phyloP scores from a whole-genome alignment of 805 yeast genomes.

The Ogataea nakhonphanomensis region DNA sequence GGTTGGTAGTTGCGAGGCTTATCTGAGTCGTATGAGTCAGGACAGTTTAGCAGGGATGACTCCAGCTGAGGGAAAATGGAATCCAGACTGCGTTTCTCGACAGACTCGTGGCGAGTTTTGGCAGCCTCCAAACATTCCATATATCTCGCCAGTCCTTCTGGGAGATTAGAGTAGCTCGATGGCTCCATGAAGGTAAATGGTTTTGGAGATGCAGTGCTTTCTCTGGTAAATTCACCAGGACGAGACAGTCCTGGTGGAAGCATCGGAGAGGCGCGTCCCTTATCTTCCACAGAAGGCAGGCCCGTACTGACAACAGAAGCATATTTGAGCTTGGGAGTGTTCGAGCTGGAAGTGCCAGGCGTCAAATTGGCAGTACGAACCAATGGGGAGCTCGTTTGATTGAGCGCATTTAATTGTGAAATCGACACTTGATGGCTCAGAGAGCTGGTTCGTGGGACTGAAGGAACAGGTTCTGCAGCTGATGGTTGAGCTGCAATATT shows the following conservation, averaged over 20 bases:
- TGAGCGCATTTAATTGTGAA: not conserved
- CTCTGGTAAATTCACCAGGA: slow-evolving; percentile 11
- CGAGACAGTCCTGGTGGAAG: slow-evolving; percentile 7
- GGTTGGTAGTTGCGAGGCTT: slow-evolving; percentile 73
- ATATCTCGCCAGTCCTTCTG: slow-evolving; percentile 26
- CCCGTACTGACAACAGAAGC: slow-evolving; percentile 28
- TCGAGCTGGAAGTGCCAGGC: slow-evolving; percentile 14
- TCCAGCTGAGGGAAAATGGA: slow-evolving; percentile 61
- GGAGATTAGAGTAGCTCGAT: slow-evolving; percentile 25
- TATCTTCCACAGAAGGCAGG: slow-evolving; percentile 12
- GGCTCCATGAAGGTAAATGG: slow-evolving; percentile 21
- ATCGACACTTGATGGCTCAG: not conserved
- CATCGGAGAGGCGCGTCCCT: slow-evolving; percentile 12
- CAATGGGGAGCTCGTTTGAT: slow-evolving; percentile 19
- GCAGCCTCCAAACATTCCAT: slow-evolving; percentile 30
- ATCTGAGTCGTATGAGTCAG: slow-evolving; percentile 90
- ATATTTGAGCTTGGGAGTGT: slow-evolving; percentile 40
- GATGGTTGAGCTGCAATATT: slow-evolving; percentile 15
- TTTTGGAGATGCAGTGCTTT: slow-evolving; percentile 17
- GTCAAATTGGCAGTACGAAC: slow-evolving; percentile 14
- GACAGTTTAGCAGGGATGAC: slow-evolving; percentile 80
- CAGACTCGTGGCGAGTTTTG: slow-evolving; percentile 43
- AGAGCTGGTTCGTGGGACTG: slow-evolving; percentile 7
- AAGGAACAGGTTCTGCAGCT: slow-evolving; percentile 8
- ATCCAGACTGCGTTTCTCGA: slow-evolving; percentile 43